Conservation (phyloP, 306 rosid genomes). For the Lathyrus aphaca region DNA sequence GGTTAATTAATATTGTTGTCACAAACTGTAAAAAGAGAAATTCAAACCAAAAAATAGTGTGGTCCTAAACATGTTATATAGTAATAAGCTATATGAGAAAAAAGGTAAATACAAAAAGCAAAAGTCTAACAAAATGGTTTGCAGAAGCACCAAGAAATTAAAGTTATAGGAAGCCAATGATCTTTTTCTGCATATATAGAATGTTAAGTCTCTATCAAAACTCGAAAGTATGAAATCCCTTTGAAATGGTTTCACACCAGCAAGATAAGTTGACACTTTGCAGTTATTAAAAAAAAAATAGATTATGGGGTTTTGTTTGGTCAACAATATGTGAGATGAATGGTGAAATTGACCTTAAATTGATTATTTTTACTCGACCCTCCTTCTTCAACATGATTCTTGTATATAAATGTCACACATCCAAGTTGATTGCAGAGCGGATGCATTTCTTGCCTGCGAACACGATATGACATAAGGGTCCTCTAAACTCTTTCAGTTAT, state of each 20-base stretch:
- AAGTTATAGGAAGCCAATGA: constrained; percentile 34
- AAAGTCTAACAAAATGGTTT: constrained; percentile 31
- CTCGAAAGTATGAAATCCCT: constrained; percentile 29
- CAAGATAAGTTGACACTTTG: constrained; percentile 24
- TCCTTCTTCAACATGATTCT: too few species aligned
- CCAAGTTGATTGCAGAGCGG: too few species aligned
- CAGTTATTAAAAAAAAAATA: too few species aligned
- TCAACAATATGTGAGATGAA: too few species aligned
- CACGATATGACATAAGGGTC: too few species aligned
- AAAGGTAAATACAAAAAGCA: constrained; percentile 27
- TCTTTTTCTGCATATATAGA: constrained; percentile 35
- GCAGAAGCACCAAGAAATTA: constrained; percentile 42
- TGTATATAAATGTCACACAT: too few species aligned
- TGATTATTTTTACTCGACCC: too few species aligned
- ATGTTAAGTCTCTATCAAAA: constrained; percentile 37
- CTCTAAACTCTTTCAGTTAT: too few species aligned
- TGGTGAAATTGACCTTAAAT: too few species aligned
- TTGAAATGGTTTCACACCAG: constrained; percentile 39
- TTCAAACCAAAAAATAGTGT: constrained; percentile 21
- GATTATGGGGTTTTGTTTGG: too few species aligned
- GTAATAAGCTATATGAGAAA: constrained; percentile 23
- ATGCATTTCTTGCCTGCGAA: too few species aligned
- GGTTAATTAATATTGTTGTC: constrained; percentile 30
- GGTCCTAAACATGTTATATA: constrained; percentile 35
- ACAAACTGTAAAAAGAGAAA: constrained; percentile 7